Base-by-base conservation (phyloP, 2,329 filamentous ascomycete species). In the Alternaria sp. region DNA sequence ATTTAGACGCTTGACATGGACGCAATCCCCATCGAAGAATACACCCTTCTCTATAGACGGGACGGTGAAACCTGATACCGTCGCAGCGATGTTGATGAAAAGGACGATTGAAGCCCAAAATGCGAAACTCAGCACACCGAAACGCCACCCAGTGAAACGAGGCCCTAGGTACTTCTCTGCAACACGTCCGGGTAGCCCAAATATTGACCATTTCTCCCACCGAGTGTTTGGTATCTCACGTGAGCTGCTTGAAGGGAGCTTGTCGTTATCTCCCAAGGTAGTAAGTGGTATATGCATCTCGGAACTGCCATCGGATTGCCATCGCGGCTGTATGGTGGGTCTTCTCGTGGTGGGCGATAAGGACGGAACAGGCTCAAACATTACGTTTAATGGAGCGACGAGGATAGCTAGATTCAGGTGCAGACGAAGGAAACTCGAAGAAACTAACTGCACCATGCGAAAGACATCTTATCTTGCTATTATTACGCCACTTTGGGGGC, bases 131-230 rank as follows among this genome's bases (percentile, higher is more conserved):
- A 68, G 40, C 2, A 61, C 63, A n/a, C 67, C 61, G 27, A 63
- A 64, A 54, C 65, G 51, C 67, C 67, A 69, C 4, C 64, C 62
- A 16, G 60, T 46, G 32, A 62, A 57, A 7, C 52, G 62, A 34
- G 51, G 22, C 9, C 56, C 62, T 34, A 64, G n/a, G 11, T 48
- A 32, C 12, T n/a, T 46, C 18, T 57, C 11, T 5, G 28, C 34
- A 8, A 16, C 34, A 49, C 18, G 46, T 8, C 22, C 11, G 18
- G 2, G 5, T 34, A 12, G 28, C 2, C 30, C 30, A 12, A 49
- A 7, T 36, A 49, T 25, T 12, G 46, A 34, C 12, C 2, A 2
- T n/a, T 18, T 20, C 30, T 22, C 25, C 12, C 1, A 0, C 7
- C 12, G 45, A 12, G 9, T 16, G 28, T 32, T 16, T 14, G 12